Percentiles rank a stretch among this genome's conserved stretches.
These are phyloP conservation scores for Lentithecium fluviatile DNA, from an alignment of 495 filamentous ascomycete genomes.

Conservation along the genomic window DNA sequence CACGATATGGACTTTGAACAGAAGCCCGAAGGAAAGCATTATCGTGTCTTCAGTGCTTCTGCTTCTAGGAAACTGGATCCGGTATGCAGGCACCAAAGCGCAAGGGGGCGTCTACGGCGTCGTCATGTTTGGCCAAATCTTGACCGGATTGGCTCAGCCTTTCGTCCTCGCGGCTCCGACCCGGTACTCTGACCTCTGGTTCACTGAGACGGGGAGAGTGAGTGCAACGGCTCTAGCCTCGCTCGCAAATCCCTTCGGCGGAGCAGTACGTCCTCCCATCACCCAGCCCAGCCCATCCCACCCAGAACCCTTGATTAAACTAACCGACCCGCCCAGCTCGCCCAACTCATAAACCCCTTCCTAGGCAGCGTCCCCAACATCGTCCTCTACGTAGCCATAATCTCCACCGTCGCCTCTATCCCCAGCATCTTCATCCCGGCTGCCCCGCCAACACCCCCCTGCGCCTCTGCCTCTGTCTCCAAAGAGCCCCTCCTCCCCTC, in stretches of 20 bases:
- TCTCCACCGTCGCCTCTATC: constrained; percentile 68
- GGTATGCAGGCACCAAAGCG: constrained; percentile 74
- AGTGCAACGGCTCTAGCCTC: constrained; percentile 83
- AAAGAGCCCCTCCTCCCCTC: constrained; percentile 58
- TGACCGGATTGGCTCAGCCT: constrained; percentile 85
- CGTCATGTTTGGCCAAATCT: constrained; percentile 92
- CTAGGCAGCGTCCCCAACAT: constrained; percentile 74
- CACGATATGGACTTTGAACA: constrained; percentile 75
- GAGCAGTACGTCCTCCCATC: constrained; percentile 55
- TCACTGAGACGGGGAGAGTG: constrained; percentile 77
- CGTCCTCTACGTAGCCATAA: constrained; percentile 83
- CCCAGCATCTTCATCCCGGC: constrained; percentile 86
- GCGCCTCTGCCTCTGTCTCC: constrained; percentile 43
- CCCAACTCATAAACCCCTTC: constrained; percentile 78
- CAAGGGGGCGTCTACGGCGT: constrained; percentile 64
- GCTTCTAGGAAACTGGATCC: constrained; percentile 86
- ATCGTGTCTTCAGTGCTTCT: constrained; percentile 68
- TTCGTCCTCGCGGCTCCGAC: constrained; percentile 90
- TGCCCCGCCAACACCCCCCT: constrained; percentile 68
- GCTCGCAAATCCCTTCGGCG: constrained; percentile 84
- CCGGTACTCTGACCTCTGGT: constrained; percentile 92
- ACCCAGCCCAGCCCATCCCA: neutral
- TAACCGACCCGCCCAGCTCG: constrained; percentile 49
- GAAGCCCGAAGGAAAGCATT: constrained; percentile 74
- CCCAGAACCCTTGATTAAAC: constrained; percentile 39